Evolutionary conservation across 2,329 filamentous ascomycete genomes (phyloP).

Genomic region (Aureobasidium sp.): DNA sequence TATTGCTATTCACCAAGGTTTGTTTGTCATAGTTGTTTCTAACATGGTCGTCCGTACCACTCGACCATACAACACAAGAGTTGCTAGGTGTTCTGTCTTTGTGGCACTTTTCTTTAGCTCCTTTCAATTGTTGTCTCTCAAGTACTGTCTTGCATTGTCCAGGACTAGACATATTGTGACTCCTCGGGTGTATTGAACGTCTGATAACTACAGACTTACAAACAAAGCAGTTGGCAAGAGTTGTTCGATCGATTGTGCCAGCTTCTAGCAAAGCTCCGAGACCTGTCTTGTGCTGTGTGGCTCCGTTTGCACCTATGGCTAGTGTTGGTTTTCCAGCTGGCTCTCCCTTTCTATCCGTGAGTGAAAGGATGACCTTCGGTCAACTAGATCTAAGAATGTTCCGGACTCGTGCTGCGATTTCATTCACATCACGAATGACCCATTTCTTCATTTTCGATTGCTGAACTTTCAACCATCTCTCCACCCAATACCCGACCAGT

Average conservation of each 20-base stretch:
- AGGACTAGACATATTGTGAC: no score
- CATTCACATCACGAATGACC: not conserved
- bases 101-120: not conserved
- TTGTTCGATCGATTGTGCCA: not conserved
- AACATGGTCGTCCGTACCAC: not conserved
- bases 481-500: not conserved
- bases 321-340: not conserved
- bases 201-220: no score
- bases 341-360: no score
- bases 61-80: not conserved
- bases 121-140: no score
- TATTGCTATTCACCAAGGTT: not conserved
- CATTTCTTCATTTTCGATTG: not conserved
- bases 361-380: no score
- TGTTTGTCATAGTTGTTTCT: not conserved
- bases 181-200: no score
- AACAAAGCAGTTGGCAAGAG: not conserved
- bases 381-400: not conserved
- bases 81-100: not conserved
- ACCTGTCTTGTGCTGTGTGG: not conserved
- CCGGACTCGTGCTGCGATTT: not conserved
- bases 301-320: not conserved
- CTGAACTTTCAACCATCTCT: not conserved
- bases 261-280: not conserved
- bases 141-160: no score